These are phyloP conservation scores for Vigna angularis DNA, from an alignment of 306 rosid genomes.

Conservation along the genomic window DNA sequence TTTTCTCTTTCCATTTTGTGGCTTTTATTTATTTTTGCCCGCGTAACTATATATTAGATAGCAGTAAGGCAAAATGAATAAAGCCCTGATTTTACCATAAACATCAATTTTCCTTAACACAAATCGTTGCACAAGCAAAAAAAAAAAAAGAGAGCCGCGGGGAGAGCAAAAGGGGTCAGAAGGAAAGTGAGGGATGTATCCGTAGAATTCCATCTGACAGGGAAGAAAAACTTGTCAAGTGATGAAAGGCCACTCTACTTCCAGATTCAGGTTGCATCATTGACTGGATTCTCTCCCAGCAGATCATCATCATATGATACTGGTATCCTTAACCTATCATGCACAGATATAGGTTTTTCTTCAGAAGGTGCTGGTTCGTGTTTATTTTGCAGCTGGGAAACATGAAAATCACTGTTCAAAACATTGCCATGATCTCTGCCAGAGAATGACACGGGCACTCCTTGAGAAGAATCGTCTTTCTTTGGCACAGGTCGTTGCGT, in stretches of 20 bases:
- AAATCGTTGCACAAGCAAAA: neutral
- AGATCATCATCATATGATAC: slow-evolving; percentile 83
- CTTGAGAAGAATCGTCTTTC: slow-evolving; percentile 48
- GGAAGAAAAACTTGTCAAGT: slow-evolving; percentile 26
- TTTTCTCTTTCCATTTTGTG: neutral
- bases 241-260: slow-evolving; percentile 1
- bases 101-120: neutral
- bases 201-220: slow-evolving; percentile 3
- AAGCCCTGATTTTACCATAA: neutral
- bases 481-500: slow-evolving; percentile 48
- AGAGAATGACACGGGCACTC: slow-evolving; percentile 26
- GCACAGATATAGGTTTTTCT: slow-evolving; percentile 57
- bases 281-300: slow-evolving; percentile 52
- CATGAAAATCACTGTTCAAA: slow-evolving; percentile 24
- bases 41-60: neutral
- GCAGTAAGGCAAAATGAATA: neutral
- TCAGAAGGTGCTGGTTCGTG: slow-evolving; percentile 49
- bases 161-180: neutral
- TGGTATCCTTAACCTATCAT: slow-evolving; percentile 76
- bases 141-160: neutral
- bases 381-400: slow-evolving; percentile 47
- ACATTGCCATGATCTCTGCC: slow-evolving; percentile 30
- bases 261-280: slow-evolving; percentile 47
- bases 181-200: neutral
- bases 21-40: neutral